These are phyloP conservation scores for Centella asiatica DNA, from an alignment of 129 eudicot genomes.

Conservation along the genomic window DNA sequence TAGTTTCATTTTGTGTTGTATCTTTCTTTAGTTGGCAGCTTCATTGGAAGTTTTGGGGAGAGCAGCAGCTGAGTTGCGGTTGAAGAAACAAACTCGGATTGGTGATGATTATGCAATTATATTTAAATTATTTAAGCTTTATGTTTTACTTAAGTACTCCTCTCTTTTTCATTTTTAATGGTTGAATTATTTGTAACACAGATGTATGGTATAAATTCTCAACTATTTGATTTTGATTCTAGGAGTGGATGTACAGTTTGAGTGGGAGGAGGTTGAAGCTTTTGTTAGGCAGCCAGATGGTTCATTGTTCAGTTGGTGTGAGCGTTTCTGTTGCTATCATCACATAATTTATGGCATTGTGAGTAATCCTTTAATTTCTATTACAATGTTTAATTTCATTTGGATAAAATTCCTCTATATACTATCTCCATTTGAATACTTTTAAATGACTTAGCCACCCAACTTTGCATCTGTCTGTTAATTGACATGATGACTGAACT, in stretches of 20 bases:
- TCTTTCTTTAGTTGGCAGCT: conserved; percentile 74
- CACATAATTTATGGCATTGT: conserved; percentile 79
- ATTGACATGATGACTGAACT: background rate
- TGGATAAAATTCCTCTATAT: background rate
- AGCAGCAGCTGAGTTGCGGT: conserved; percentile 68
- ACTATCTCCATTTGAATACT: background rate
- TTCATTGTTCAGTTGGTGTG: conserved; percentile 92
- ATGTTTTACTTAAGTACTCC: background rate
- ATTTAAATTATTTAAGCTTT: background rate
- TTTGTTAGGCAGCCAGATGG: conserved; percentile 75
- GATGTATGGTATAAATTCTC: conserved; percentile 4
- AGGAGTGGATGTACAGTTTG: conserved; percentile 89
- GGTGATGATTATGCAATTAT: conserved; percentile 27
- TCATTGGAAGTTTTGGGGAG: conserved; percentile 58
- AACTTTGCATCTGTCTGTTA: background rate
- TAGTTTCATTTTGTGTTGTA: background rate
- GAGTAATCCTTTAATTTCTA: conserved; percentile 20
- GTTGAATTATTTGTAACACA: background rate
- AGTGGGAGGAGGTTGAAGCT: conserved; percentile 87
- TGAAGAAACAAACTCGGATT: conserved; percentile 73
- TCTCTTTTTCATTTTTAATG: background rate
- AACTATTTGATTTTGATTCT: conserved; percentile 18
- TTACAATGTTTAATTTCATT: background rate
- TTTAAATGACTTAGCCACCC: too few relatives aligned
- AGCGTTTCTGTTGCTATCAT: conserved; percentile 70